Conservation (phyloP, 129 eudicot genomes). For the Kitagawia praeruptora region DNA sequence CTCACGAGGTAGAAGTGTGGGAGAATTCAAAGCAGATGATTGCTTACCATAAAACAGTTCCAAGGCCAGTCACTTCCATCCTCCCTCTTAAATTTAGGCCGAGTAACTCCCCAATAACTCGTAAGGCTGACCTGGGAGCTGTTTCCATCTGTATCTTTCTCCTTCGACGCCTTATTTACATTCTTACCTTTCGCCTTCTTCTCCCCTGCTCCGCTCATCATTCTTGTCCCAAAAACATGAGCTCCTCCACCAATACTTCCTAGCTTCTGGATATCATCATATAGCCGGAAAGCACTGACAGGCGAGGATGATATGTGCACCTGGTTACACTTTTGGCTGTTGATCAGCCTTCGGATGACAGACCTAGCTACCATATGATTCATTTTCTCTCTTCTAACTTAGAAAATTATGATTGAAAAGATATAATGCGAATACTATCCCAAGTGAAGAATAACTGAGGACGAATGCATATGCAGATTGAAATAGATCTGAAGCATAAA, state of each 20-base stretch:
- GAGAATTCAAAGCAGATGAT: background rate
- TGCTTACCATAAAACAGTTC: slow-evolving; percentile 53
- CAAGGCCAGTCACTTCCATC: slow-evolving; percentile 60
- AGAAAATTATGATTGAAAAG: background rate
- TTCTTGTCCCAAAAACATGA: background rate
- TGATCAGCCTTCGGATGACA: background rate
- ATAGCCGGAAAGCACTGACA: background rate
- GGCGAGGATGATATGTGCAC: background rate
- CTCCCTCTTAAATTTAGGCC: slow-evolving; percentile 30
- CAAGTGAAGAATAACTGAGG: background rate
- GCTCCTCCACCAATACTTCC: background rate
- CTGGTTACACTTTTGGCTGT: background rate
- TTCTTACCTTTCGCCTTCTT: background rate
- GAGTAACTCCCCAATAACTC: slow-evolving; percentile 61
- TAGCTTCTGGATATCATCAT: background rate
- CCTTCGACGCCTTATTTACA: background rate
- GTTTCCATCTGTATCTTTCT: background rate
- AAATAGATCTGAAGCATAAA: background rate
- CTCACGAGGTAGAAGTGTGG: background rate
- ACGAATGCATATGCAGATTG: background rate
- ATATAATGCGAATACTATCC: background rate
- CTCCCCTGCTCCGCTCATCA: background rate
- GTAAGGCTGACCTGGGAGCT: slow-evolving; percentile 6
- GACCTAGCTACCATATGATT: background rate
- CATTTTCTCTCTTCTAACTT: background rate